These are phyloP conservation scores for Plasmopara muralis DNA, from an alignment of 352 stramenopile genomes.

Conservation along the genomic window DNA sequence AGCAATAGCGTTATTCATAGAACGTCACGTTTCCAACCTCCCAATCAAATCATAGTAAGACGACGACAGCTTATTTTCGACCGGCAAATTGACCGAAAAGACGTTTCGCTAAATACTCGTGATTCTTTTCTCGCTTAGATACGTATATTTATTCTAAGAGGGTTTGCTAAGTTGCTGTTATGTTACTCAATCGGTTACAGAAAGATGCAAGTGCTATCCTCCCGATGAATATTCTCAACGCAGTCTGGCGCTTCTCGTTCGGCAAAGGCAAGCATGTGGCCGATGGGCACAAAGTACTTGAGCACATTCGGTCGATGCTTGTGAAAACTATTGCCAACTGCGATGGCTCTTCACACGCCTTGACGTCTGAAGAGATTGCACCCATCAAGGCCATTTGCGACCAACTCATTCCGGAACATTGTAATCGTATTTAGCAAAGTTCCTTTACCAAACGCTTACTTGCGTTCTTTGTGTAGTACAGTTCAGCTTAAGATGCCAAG, in stretches of 20 bases:
- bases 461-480: conserved; percentile 14
- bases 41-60: too few species aligned
- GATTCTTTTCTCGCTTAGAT: too few species aligned
- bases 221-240: conserved; percentile 42
- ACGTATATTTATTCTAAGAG: too few species aligned
- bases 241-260: conserved; percentile 39
- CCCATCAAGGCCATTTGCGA: conserved; percentile 65
- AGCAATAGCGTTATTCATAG: too few species aligned
- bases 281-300: conserved; percentile 34
- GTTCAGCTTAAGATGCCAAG: conserved; percentile 51
- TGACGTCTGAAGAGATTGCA: conserved; percentile 48
- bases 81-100: too few species aligned
- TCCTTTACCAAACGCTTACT: neutral
- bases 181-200: neutral
- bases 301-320: conserved; percentile 44
- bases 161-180: conserved; percentile 1
- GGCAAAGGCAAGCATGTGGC: conserved; percentile 25
- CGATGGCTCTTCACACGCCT: conserved; percentile 30
- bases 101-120: too few species aligned
- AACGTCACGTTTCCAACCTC: too few species aligned
- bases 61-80: too few species aligned
- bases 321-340: conserved; percentile 31
- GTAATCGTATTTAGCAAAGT: conserved; percentile 19
- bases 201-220: neutral
- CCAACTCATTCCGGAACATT: conserved; percentile 56